Percentiles rank a stretch among this genome's conserved stretches.
Conservation (phyloP, 2,329 filamentous ascomycete genomes). For the Phaeosphaeria sp. region DNA sequence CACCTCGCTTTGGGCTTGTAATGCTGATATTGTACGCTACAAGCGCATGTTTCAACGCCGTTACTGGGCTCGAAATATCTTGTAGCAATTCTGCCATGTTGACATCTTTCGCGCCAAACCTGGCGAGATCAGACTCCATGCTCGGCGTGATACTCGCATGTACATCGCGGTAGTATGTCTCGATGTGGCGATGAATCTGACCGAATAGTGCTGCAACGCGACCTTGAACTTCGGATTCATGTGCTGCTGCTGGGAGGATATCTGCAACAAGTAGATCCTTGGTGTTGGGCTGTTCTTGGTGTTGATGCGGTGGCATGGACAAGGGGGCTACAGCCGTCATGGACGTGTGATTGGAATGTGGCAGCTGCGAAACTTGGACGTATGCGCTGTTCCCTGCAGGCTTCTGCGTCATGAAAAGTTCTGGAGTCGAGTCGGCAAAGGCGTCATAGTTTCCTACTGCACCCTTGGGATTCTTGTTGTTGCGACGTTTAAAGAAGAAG, state of each 20-base stretch:
- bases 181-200: conserved; percentile 36
- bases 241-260: conserved; percentile 32
- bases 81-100: conserved; percentile 36
- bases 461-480: conserved; percentile 12
- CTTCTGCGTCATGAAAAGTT: conserved; percentile 24
- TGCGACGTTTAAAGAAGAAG: conserved; percentile 38
- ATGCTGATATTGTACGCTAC: conserved; percentile 31
- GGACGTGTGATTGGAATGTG: neutral
- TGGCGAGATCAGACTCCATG: conserved; percentile 37
- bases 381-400: conserved; percentile 28
- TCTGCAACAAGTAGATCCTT: conserved; percentile 21
- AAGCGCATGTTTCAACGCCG: conserved; percentile 41
- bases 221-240: conserved; percentile 27
- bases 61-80: conserved; percentile 30
- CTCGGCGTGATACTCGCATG: conserved; percentile 43
- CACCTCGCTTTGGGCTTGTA: conserved; percentile 21
- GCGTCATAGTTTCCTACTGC: neutral
- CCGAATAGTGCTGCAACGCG: conserved; percentile 32
- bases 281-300: conserved; percentile 10
- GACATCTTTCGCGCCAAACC: conserved; percentile 27
- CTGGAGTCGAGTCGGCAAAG: conserved; percentile 30
- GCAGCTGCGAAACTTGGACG: conserved; percentile 35
- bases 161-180: conserved; percentile 44
- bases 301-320: neutral
- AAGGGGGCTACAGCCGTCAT: neutral